phyloP scores from a whole-genome alignment of 2,329 filamentous ascomycete genomes.

The Cordyceps fumosorosea region DNA sequence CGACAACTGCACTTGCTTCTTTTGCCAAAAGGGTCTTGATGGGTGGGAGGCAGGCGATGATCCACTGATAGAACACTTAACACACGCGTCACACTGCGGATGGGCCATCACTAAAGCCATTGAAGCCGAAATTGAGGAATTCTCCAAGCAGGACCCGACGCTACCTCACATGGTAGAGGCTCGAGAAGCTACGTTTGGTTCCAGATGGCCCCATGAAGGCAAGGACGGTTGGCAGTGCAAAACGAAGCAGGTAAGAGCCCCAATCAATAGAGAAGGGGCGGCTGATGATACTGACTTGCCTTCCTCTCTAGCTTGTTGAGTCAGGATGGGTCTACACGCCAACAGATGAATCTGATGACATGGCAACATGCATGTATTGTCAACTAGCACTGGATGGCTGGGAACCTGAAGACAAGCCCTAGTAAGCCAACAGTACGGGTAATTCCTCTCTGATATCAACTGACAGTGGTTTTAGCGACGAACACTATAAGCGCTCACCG shows the following conservation, averaged over 20 bases:
- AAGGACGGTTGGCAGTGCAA: constrained; percentile 89
- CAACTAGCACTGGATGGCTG: constrained; percentile 85
- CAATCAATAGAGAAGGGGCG: neutral
- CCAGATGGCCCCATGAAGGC: constrained; percentile 79
- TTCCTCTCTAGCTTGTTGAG: constrained; percentile 63
- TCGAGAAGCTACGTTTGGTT: constrained; percentile 75
- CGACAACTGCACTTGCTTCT: constrained; percentile 87
- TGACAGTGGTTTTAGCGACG: constrained; percentile 53
- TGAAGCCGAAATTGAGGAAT: constrained; percentile 55
- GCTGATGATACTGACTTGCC: constrained; percentile 11
- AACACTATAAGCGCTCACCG: constrained; percentile 74
- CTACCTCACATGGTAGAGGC: constrained; percentile 66
- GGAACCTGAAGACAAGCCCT: constrained; percentile 87
- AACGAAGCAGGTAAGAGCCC: constrained; percentile 63
- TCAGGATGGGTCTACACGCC: constrained; percentile 94
- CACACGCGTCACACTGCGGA: constrained; percentile 73
- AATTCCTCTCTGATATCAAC: neutral
- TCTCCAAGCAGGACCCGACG: constrained; percentile 66
- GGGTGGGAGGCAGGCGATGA: constrained; percentile 88
- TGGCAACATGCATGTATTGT: constrained; percentile 88
- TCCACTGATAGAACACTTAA: constrained; percentile 77
- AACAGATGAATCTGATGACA: constrained; percentile 74
- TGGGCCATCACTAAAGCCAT: constrained; percentile 72
- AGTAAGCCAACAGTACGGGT: constrained; percentile 43
- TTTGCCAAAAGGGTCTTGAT: constrained; percentile 76